phyloP scores from a whole-genome alignment of 148 eudicot species.

The Nepenthes gracilis region DNA sequence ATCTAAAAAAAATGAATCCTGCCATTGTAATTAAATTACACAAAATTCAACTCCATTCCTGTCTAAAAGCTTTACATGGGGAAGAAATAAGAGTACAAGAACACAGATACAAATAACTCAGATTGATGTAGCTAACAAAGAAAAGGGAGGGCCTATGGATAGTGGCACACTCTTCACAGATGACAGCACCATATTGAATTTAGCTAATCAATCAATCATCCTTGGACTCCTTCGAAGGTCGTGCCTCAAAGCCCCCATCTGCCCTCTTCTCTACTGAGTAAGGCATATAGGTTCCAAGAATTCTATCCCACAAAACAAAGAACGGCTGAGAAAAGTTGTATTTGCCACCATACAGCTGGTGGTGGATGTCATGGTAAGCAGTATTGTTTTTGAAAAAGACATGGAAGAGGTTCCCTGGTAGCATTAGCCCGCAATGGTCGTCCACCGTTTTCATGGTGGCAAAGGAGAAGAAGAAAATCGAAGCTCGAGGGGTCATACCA shows the following conservation, averaged over 20 bases:
- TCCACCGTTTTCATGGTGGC: slow-evolving; percentile 24
- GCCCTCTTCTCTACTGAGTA: slow-evolving; percentile 9
- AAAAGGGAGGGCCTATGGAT: background rate
- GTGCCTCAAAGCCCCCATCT: slow-evolving; percentile 8
- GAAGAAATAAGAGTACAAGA: background rate
- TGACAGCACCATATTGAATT: background rate
- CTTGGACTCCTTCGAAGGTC: slow-evolving; percentile 7
- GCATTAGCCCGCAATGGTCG: slow-evolving; percentile 14
- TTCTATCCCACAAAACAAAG: slow-evolving; percentile 7
- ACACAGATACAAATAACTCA: background rate
- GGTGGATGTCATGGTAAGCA: slow-evolving; percentile 14
- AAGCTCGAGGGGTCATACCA: slow-evolving; percentile 30
- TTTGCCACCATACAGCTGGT: slow-evolving; percentile 9
- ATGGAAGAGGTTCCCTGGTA: slow-evolving; percentile 8
- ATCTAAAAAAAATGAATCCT: too few relatives aligned
- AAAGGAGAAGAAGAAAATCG: slow-evolving; percentile 30
- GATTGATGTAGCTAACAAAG: background rate
- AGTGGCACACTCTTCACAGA: background rate
- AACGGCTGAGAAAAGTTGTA: slow-evolving; percentile 13
- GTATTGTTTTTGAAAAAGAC: slow-evolving; percentile 18
- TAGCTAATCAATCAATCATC: background rate
- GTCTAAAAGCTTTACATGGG: background rate
- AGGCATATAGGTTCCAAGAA: slow-evolving; percentile 9
- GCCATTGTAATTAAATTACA: background rate
- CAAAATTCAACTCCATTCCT: background rate